These are phyloP conservation scores for Fusarium sp. DNA, from an alignment of 2,329 filamentous ascomycete genomes.

Conservation along the genomic window DNA sequence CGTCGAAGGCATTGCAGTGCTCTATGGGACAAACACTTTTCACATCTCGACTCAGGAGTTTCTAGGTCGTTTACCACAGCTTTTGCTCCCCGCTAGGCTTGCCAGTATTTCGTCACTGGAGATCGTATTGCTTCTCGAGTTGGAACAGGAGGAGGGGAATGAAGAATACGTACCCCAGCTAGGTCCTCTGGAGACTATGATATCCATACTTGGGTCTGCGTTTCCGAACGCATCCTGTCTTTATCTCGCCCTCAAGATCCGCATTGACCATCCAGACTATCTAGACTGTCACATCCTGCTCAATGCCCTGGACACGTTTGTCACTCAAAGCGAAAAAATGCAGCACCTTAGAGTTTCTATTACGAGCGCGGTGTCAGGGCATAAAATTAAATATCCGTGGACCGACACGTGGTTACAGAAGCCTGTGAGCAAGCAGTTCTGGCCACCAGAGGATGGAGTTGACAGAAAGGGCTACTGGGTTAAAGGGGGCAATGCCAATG, in stretches of 20 bases:
- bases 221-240: neutral
- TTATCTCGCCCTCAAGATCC: neutral
- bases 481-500: neutral
- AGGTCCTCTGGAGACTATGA: neutral
- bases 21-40: constrained; percentile 6
- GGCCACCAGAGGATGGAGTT: neutral
- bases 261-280: neutral
- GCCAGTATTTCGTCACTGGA: constrained; percentile 2
- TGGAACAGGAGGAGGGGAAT: fast-evolving
- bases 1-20: neutral
- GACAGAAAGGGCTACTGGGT: neutral
- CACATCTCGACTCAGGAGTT: constrained; percentile 1
- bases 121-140: neutral
- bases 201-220: neutral
- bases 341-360: neutral
- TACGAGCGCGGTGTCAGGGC: neutral
- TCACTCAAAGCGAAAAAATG: neutral
- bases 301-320: neutral
- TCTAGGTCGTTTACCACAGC: neutral
- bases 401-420: neutral
- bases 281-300: neutral
- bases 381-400: neutral
- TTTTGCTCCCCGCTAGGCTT: neutral
- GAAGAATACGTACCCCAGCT: neutral
- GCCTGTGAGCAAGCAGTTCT: neutral